Base-by-base conservation (phyloP, 371 early-diverging fungal species). In the Mortierella sp. region DNA sequence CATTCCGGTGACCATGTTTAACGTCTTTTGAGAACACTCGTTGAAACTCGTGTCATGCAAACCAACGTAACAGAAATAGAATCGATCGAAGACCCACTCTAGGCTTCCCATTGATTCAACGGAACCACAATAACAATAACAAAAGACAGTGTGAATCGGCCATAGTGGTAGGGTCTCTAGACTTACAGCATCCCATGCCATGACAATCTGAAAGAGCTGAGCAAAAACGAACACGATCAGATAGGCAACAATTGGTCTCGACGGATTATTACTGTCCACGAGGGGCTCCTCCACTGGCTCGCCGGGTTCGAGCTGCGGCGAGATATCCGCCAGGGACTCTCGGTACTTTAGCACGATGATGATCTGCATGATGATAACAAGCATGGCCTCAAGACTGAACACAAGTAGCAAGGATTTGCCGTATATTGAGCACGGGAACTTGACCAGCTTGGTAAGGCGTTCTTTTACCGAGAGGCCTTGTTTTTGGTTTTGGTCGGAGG, bases 161-260 rank as follows among this genome's bases (percentile, higher is more conserved):
- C 34, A 34, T 10, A 34, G 34, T 34, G 34, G 34, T 34, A 47
- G 21, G 45, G 25, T 1, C 28, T 2, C 12, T 29, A 10, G 31
- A 78, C 87, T 84, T 84, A 91, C 92, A 31, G 93, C 92, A 81
- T 94, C 94, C 86, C 88, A 88, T 40, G 87, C 85, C n/a, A 92
- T 63, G 27, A 85, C 80, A 22, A 92, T 84, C 74, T 90, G 90
- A 64, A 90, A 92, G 27, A 94, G 64, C 71, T 92, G 91, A 10
- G 90, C 85, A 54, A 88, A 69, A 48, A 90, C 88, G 74, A 94
- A 94, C 52, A 94, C 91, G 57, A 89, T 85, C 51, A 92, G 77
- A 67, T 94, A 94, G 12, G 90, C 90, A 31, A 91, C 91, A 47
- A 91, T 89, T 41, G 62, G 52, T 41, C 70, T 58, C 27, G 61